A percentile compares a stretch with the other conserved stretches of the same genome.
Conservation (phyloP, 75 land plant species). For the Pinus taeda region DNA sequence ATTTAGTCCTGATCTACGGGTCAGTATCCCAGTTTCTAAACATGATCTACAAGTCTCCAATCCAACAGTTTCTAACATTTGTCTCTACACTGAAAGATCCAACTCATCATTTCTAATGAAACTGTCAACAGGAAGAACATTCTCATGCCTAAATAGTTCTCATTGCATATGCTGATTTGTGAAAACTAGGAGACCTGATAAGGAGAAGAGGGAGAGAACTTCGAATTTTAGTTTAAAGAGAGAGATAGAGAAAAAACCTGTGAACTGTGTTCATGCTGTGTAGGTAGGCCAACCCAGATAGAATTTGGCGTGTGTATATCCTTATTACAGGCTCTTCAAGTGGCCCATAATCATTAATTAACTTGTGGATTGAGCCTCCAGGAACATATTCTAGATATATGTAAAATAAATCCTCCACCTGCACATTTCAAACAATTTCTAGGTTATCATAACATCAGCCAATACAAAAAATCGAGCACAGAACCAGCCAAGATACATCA, state of each 20-base stretch:
- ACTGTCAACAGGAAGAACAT: too few species aligned
- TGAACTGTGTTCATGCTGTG: slow-evolving; percentile 75
- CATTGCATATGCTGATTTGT: too few species aligned
- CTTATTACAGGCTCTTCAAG: slow-evolving; percentile 79
- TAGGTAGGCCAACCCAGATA: slow-evolving; percentile 69
- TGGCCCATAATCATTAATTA: slow-evolving; percentile 59
- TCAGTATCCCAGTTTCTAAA: too few species aligned
- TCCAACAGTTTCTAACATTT: too few species aligned
- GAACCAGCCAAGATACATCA: neutral
- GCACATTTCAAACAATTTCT: slow-evolving; percentile 8
- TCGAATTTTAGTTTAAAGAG: too few species aligned
- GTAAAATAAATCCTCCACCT: slow-evolving; percentile 64
- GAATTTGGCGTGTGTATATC: slow-evolving; percentile 85
- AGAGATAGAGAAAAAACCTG: slow-evolving; percentile 35
- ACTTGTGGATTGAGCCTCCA: slow-evolving; percentile 79
- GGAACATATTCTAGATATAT: slow-evolving; percentile 83
- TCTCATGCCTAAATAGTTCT: too few species aligned
- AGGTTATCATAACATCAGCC: neutral
- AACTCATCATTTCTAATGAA: too few species aligned
- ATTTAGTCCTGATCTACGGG: too few species aligned
- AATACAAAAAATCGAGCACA: neutral
- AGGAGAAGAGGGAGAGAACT: too few species aligned
- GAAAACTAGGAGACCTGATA: too few species aligned
- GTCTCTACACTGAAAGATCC: too few species aligned
- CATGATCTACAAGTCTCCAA: too few species aligned